phyloP scores from a whole-genome alignment of 495 filamentous ascomycete genomes.

The Neurospora discreta region DNA sequence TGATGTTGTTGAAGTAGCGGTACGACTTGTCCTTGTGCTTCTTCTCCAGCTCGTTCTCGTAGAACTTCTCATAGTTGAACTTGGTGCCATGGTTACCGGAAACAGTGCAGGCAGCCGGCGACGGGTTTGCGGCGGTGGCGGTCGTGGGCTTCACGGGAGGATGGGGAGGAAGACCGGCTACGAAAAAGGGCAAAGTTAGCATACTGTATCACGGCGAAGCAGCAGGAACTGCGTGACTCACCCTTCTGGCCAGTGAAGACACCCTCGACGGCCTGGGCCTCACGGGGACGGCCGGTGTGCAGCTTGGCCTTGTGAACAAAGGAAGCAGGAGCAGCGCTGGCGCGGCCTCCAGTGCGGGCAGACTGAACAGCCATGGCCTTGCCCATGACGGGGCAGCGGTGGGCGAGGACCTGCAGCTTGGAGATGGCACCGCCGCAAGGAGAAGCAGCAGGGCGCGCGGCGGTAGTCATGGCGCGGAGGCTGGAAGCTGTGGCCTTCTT shows the following conservation, averaged over 20 bases:
- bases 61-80: slow-evolving; percentile 90
- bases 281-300: slow-evolving; percentile 64
- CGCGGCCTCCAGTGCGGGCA: slow-evolving; percentile 31
- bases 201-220: neutral
- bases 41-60: slow-evolving; percentile 80
- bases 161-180: slow-evolving; percentile 30
- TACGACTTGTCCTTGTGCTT: slow-evolving; percentile 99
- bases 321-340: slow-evolving; percentile 24
- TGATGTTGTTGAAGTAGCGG: slow-evolving; percentile 99
- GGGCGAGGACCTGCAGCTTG: slow-evolving; percentile 87
- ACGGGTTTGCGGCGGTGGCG: slow-evolving; percentile 9
- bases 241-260: slow-evolving; percentile 48
- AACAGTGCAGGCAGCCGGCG: slow-evolving; percentile 9
- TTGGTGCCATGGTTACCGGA: slow-evolving; percentile 31
- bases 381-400: slow-evolving; percentile 96
- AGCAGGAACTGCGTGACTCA: slow-evolving; percentile 22
- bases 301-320: slow-evolving; percentile 53
- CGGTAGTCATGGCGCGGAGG: slow-evolving; percentile 79
- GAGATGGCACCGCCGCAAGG: slow-evolving; percentile 88
- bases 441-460: slow-evolving; percentile 54
- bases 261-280: slow-evolving; percentile 60
- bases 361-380: slow-evolving; percentile 90
- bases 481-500: slow-evolving; percentile 85
- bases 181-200: slow-evolving; percentile 5
- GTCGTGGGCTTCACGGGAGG: slow-evolving; percentile 25